phyloP scores from a whole-genome alignment of 2,329 filamentous ascomycete species.

The Claviceps monticola region DNA sequence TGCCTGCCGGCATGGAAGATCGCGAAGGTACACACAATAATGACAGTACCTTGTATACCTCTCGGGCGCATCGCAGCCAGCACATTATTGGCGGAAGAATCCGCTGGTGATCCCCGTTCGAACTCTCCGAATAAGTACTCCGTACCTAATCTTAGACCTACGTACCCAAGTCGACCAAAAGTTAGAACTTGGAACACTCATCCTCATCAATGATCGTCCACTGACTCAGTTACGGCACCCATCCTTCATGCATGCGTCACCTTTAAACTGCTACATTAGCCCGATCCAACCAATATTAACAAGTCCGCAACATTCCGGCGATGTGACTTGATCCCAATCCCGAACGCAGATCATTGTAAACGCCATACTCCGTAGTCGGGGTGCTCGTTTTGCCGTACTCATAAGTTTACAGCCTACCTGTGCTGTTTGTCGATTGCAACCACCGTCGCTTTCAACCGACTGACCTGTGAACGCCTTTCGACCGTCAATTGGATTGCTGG shows the following conservation, averaged over 20 bases:
- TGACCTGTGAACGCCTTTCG: no score
- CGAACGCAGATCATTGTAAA: not conserved
- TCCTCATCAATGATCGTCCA: not conserved
- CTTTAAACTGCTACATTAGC: not conserved
- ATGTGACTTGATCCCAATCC: not conserved
- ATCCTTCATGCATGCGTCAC: not conserved
- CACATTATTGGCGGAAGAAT: not conserved
- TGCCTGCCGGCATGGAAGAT: no score
- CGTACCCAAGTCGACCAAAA: no score
- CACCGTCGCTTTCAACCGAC: no score
- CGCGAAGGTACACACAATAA: no score
- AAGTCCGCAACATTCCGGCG: not conserved
- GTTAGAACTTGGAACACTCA: no score
- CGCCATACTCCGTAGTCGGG: not conserved
- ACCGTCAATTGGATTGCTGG: not conserved
- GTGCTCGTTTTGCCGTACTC: not conserved
- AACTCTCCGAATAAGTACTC: no score
- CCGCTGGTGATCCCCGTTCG: no score
- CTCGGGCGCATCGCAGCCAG: not conserved
- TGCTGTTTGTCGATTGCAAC: no score
- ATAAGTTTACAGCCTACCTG: no score
- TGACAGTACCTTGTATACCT: no score
- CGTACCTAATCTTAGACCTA: no score
- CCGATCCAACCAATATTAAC: not conserved
- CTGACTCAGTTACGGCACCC: conserved; percentile 1